Percentiles rank a stretch among this genome's conserved stretches.
These are phyloP conservation scores for Nannizziopsis arthrosporioides DNA, from an alignment of 2,329 filamentous ascomycete genomes.

Conservation along the genomic window DNA sequence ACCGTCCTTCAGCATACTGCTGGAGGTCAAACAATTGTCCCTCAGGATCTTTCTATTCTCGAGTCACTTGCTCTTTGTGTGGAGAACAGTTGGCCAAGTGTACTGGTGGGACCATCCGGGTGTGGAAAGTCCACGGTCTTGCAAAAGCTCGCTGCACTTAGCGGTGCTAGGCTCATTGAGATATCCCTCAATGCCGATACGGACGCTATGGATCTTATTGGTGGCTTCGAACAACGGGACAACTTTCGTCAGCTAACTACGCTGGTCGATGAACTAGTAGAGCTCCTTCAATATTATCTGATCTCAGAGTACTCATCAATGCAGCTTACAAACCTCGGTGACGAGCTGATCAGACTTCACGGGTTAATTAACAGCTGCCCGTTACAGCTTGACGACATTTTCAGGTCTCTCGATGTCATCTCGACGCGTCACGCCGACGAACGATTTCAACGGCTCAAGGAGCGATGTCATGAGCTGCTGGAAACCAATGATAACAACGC, in stretches of 20 bases:
- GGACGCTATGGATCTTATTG: conserved; percentile 93
- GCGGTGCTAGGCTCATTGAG: conserved; percentile 64
- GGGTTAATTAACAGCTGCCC: conserved; percentile 23
- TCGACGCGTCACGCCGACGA: conserved; percentile 35
- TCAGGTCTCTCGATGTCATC: conserved; percentile 25
- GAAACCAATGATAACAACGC: conserved; percentile 48
- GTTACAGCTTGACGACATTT: conserved; percentile 23
- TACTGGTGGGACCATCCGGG: conserved; percentile 74
- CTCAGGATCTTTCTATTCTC: conserved; percentile 51
- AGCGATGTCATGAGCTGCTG: conserved; percentile 41
- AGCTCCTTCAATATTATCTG: conserved; percentile 39
- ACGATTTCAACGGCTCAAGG: conserved; percentile 39
- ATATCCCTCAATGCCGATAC: conserved; percentile 90
- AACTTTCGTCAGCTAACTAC: conserved; percentile 58
- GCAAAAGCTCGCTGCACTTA: conserved; percentile 64
- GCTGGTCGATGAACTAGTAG: conserved; percentile 44
- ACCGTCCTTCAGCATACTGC: conserved; percentile 26
- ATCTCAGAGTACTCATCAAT: conserved; percentile 23
- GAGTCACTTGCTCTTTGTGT: conserved; percentile 83
- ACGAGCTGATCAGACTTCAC: conserved; percentile 24
- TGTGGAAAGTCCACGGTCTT: conserved; percentile 77
- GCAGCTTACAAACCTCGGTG: conserved; percentile 16
- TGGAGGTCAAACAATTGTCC: conserved; percentile 25
- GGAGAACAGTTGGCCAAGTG: conserved; percentile 75
- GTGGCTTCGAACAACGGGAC: conserved; percentile 92